These are phyloP conservation scores for Acacia pycnantha DNA, from an alignment of 331 rosid species.

Conservation along the genomic window DNA sequence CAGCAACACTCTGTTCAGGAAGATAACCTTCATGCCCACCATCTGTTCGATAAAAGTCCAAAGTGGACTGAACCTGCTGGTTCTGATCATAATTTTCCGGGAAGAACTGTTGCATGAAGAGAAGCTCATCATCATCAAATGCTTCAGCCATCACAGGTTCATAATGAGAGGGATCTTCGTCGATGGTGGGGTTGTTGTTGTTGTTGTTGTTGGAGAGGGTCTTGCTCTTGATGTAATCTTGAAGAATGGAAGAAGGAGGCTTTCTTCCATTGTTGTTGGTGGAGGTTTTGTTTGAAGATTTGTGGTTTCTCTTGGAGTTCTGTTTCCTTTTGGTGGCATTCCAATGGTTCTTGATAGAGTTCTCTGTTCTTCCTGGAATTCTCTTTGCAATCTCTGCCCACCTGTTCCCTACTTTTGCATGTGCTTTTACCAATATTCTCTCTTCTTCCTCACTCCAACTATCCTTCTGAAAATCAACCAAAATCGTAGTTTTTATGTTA, in stretches of 20 bases:
- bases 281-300: conserved; percentile 27
- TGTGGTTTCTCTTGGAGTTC: conserved; percentile 71
- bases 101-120: conserved; percentile 71
- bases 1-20: neutral
- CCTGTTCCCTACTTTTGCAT: conserved; percentile 67
- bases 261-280: conserved; percentile 33
- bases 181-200: neutral
- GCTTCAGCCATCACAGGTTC: conserved; percentile 35
- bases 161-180: conserved; percentile 20
- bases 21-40: neutral
- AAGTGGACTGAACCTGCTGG: neutral
- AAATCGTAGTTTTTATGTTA: neutral
- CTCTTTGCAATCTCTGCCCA: conserved; percentile 91
- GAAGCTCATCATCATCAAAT: conserved; percentile 63
- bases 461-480: conserved; percentile 51
- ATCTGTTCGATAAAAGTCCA: neutral
- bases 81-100: conserved; percentile 22
- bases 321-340: conserved; percentile 89
- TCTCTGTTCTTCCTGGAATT: conserved; percentile 87
- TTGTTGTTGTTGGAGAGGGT: neutral
- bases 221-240: conserved; percentile 60
- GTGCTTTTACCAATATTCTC: conserved; percentile 62
- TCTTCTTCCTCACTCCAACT: conserved; percentile 92
- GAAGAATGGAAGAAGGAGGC: conserved; percentile 65
- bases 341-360: conserved; percentile 93